Evolutionary conservation across 139 green algal species (phyloP), one percentile per base, ranked within the genome.

Genomic region (Ostreobium quekettii): DNA sequence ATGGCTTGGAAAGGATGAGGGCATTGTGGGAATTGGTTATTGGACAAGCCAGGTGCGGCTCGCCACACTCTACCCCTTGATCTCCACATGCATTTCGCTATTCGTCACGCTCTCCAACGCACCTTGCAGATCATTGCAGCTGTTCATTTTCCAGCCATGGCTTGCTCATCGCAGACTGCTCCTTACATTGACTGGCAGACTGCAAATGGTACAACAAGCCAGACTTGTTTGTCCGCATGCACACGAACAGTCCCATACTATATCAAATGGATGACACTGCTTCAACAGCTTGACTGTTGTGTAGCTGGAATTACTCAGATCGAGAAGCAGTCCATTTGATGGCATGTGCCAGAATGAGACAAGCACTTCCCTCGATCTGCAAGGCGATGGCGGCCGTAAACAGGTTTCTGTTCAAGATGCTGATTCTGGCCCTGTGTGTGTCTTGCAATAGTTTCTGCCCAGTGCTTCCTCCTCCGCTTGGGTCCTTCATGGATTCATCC

Each of bases 381-480:
- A 60, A n/a, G 11, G 26, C 8, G 15, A 19, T 67, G 56, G 26
- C 15, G 22, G 11, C 15, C 42, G 11, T 19, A 19, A 53, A 53
- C 11, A 53, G 15, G 42, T 19, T 53, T 53, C 42, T 53, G 11
- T 11, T 53, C 15, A 26, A 19, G 11, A 19, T 53, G 42, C 15
- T 26, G 42, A 53, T 19, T 26, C 42, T 53, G 11, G 11, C 42
- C 42, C 42, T 53, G 42, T 53, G 42, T 69, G 11, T 36, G 48
- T 2, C 8, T 35, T 71, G 77, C 83, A 91, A n/a, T n/a, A n/a
- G 76, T 67, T 93, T 86, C 73, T 97, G 93, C 74, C 93, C 93
- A 3, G 46, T 98, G 62, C 97, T 86, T 75, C 93, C 93, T 15
- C 73, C 90, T 1, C 64, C 82, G 0, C 56, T 66, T 5, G 86